Evolutionary conservation across 768 basidiomycete genomes (phyloP).

Genomic region (Holtermannia corniformis): DNA sequence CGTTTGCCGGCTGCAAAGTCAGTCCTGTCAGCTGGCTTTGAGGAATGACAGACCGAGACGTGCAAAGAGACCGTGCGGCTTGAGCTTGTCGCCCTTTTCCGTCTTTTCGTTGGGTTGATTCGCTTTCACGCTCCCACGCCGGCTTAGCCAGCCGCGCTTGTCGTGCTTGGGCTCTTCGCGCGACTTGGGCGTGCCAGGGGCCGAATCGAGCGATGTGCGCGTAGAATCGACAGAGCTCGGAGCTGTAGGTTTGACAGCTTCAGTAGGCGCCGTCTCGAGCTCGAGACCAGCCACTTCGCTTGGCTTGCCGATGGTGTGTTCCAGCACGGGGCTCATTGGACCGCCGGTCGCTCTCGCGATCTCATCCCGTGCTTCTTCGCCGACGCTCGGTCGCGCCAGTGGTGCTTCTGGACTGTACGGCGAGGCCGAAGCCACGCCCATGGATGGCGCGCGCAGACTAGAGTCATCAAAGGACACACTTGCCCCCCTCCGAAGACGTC

Average conservation of each 20-base stretch:
- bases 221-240: not conserved
- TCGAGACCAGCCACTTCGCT: not conserved
- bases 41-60: not conserved
- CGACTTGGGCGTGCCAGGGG: not conserved
- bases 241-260: not conserved
- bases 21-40: not conserved
- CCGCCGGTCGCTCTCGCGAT: not conserved
- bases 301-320: conserved; percentile 1
- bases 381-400: not conserved
- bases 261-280: not conserved
- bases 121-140: conserved; percentile 4
- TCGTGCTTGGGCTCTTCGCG: not conserved
- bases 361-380: not conserved
- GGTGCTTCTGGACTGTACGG: not conserved
- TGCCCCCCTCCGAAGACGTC: not conserved
- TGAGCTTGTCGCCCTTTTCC: not conserved
- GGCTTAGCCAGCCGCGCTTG: conserved; percentile 7
- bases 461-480: conserved; percentile 1
- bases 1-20: not conserved
- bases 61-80: not conserved
- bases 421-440: not conserved
- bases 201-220: not conserved
- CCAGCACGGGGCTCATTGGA: conserved; percentile 18
- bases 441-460: not conserved
- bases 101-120: not conserved